Evolutionary conservation across 352 stramenopile species (phyloP), one percentile per base, ranked within the genome.

Genomic region (Elongisporangium senticosum): DNA sequence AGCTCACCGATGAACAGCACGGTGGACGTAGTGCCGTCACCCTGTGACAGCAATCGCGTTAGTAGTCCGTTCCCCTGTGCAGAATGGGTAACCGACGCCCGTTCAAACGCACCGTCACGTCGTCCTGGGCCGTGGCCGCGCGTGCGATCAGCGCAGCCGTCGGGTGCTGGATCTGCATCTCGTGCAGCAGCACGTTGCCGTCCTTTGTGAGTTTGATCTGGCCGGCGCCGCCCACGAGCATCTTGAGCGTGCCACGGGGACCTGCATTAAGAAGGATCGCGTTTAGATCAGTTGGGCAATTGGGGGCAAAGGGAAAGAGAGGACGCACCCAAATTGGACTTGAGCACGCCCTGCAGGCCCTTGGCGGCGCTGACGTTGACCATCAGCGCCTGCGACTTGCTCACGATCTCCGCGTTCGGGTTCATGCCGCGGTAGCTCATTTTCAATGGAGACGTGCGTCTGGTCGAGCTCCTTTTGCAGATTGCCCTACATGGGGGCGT

Each of bases 151-250:
- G 81, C 49, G 92, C 91, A 17, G 98, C 98, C 20, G 98, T 99
- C 63, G 98, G 98, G 88, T 99, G 97, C 74, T 97, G 87, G 79
- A 98, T 98, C 83, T 99, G 98, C 98, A 99, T 99, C 87, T 99
- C 97, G 68, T 99, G 96, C 39, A 99, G 86, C 51, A 99, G 72
- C 19, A 99, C 97, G 67, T 99, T 97, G 71, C 98, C 98, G 75
- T 99, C 98, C 77, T 99, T 99, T 19, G 98, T 99, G 52, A 99
- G 86, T 79, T 99, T 99, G 68, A 99, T 98, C 77, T 99, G 97
- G 23, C 97, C 98, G 17, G 98, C 97, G 51, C 98, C 97, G 22
- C 97, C 97, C 15, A 99, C 98, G 13, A 99, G 86, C 95, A 99
- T 99, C 87, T 99, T 99, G 50, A 99, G 82, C 17, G 98, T 99